A percentile compares a stretch with the other conserved stretches of the same genome.
Conservation (phyloP, 495 filamentous ascomycete species). For the Aspergillus hancockii region DNA sequence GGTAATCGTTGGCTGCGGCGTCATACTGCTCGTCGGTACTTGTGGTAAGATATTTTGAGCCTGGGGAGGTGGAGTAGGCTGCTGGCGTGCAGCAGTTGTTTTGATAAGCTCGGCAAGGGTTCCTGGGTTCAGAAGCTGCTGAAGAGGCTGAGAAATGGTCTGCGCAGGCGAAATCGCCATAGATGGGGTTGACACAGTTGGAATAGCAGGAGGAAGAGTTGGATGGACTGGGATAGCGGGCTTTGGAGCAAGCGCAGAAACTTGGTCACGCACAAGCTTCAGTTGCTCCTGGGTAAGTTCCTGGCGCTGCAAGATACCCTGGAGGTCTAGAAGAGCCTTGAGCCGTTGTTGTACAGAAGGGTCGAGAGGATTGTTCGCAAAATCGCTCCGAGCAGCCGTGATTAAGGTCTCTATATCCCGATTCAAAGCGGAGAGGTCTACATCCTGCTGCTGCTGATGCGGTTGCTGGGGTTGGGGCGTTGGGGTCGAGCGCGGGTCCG, state of each 20-base stretch:
- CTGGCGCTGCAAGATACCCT: conserved; percentile 75
- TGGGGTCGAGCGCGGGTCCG: conserved; percentile 30
- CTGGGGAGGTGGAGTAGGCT: conserved; percentile 39
- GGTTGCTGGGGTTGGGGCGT: conserved; percentile 41
- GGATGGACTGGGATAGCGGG: conserved; percentile 26
- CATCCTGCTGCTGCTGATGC: conserved; percentile 19
- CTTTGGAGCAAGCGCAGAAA: conserved; percentile 62
- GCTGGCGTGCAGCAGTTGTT: conserved; percentile 47
- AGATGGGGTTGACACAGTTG: conserved; percentile 28
- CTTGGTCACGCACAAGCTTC: conserved; percentile 74
- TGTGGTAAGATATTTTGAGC: conserved; percentile 33
- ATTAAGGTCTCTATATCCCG: conserved; percentile 80
- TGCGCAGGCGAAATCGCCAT: conserved; percentile 35
- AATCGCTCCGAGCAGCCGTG: conserved; percentile 64
- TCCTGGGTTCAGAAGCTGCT: conserved; percentile 47
- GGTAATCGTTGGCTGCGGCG: conserved; percentile 30
- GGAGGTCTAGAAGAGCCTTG: conserved; percentile 83
- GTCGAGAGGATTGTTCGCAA: conserved; percentile 73
- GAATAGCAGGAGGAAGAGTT: conserved; percentile 24
- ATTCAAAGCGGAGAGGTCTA: conserved; percentile 69
- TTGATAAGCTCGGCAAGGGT: conserved; percentile 53
- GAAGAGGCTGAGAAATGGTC: conserved; percentile 40
- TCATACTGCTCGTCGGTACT: conserved; percentile 22
- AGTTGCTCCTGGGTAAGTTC: conserved; percentile 79
- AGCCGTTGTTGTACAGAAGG: conserved; percentile 70